Percentiles rank a stretch among this genome's conserved stretches.
phyloP scores from a whole-genome alignment of 2,329 filamentous ascomycete species.

The Mariannaea elegans region DNA sequence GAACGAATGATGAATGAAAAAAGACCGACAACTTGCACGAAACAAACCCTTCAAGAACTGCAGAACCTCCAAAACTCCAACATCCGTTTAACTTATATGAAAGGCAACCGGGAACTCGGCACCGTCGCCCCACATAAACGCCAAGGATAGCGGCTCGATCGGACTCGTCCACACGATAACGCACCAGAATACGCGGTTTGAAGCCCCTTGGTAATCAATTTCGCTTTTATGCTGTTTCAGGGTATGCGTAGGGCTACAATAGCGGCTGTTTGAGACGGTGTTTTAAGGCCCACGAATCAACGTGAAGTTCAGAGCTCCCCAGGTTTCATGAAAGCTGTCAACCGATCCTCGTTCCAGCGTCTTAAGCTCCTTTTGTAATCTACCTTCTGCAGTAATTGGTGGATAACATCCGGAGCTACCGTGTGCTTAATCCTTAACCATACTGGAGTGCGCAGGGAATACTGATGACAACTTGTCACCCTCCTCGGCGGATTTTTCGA shows the following conservation, averaged over 20 bases:
- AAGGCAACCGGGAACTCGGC: slow-evolving; percentile 9
- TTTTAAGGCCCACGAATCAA: slow-evolving; percentile 6
- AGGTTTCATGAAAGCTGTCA: neutral
- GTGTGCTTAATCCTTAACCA: no score
- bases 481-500: no score
- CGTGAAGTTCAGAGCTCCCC: neutral
- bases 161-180: neutral
- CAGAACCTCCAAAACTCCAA: neutral
- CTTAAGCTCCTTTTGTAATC: no score
- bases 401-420: no score
- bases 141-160: neutral
- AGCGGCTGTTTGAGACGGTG: neutral
- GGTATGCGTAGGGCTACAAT: neutral
- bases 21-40: neutral
- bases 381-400: no score
- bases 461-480: no score
- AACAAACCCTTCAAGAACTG: neutral
- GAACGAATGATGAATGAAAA: neutral
- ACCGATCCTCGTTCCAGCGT: no score
- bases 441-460: no score
- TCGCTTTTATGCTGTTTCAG: slow-evolving; percentile 3
- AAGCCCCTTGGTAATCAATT: slow-evolving; percentile 9
- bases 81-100: slow-evolving; percentile 6
- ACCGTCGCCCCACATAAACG: neutral
- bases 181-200: slow-evolving; percentile 1